Base-by-base conservation (phyloP, 805 yeast species). In the Candida broadrunensis region DNA sequence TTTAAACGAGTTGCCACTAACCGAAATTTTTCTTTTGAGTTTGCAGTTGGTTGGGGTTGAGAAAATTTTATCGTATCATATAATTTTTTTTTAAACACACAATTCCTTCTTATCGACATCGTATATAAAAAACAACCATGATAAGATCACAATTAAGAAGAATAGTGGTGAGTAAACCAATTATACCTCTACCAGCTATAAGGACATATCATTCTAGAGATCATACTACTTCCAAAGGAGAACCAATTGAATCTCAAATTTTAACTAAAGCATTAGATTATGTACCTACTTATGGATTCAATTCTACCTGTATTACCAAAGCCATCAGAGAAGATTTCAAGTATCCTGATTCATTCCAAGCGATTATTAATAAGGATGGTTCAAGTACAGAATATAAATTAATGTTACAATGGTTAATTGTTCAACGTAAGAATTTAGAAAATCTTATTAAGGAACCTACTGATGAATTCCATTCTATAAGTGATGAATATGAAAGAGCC, bases 241-340 rank as follows among this genome's bases (percentile, higher is more conserved):
- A 52, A 23, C 49, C 61, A 4, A 56, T 74, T 7, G 80, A 76
- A 43, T 58, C 67, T 30, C 58, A 61, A 34, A 67, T 81, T 23
- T 55, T 69, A 38, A 48, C 56, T 31, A 61, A 63, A 41, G 62
- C 75, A 1, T 38, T 67, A 8, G 63, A 59, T 17, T 55, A 55
- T 38, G 76, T 82, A 21, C 85, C 85, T 5, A 49, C 54, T 31
- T 60, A 54, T 37, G 88, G 88, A 4, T 81, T 82, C 58, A 54
- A 64, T 17, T 60, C 65, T 16, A 57, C 54, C 36, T 73, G 84
- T 25, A 63, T 83, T 3, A 62, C 72, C 3, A 61, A 67, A 31
- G 79, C 82, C 14, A 68, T 77, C 13, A 65, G 81, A 32, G 64
- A 50, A 2, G 63, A 69, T 26, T 57, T 69, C 47, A 73, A 75